Percentiles rank a stretch among this genome's conserved stretches.
These are phyloP conservation scores for Stygiomarasmius scandens DNA, from an alignment of 1,284 basidiomycete genomes.

Conservation along the genomic window DNA sequence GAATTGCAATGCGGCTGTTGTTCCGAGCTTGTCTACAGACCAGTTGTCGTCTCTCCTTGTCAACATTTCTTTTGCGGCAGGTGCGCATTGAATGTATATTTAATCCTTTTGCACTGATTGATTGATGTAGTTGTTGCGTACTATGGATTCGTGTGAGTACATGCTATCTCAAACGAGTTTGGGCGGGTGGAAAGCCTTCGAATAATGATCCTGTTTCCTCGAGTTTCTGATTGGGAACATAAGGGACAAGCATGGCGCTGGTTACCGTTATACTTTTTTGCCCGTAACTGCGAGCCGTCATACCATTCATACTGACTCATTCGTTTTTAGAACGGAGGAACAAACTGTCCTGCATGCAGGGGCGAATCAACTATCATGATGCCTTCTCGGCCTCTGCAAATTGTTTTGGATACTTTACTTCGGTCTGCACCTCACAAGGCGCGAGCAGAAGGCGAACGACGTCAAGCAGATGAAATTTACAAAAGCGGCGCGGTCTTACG, in stretches of 20 bases:
- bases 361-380: slow-evolving; percentile 63
- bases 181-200: neutral
- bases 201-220: too few relatives aligned
- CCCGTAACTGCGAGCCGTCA: too few relatives aligned
- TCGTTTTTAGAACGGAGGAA: slow-evolving; percentile 68
- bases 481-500: slow-evolving; percentile 62
- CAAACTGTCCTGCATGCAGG: slow-evolving; percentile 77
- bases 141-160: slow-evolving; percentile 77
- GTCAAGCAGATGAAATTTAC: slow-evolving; percentile 79
- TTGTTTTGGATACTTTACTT: slow-evolving; percentile 68
- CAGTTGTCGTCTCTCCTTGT: slow-evolving; percentile 76
- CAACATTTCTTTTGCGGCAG: slow-evolving; percentile 87
- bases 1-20: slow-evolving; percentile 85
- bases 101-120: neutral
- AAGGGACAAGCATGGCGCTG: too few relatives aligned
- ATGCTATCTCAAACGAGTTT: slow-evolving; percentile 3
- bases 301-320: slow-evolving; percentile 1
- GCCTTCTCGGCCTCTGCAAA: slow-evolving; percentile 70
- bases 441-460: slow-evolving; percentile 64
- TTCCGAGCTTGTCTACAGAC: slow-evolving; percentile 73
- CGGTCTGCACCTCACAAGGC: slow-evolving; percentile 65
- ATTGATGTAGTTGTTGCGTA: slow-evolving; percentile 59
- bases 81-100: slow-evolving; percentile 38
- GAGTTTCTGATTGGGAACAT: too few relatives aligned
- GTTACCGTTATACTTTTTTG: too few relatives aligned